These are phyloP conservation scores for Raffaelea albimanens DNA, from an alignment of 2,329 filamentous ascomycete genomes.

Conservation along the genomic window DNA sequence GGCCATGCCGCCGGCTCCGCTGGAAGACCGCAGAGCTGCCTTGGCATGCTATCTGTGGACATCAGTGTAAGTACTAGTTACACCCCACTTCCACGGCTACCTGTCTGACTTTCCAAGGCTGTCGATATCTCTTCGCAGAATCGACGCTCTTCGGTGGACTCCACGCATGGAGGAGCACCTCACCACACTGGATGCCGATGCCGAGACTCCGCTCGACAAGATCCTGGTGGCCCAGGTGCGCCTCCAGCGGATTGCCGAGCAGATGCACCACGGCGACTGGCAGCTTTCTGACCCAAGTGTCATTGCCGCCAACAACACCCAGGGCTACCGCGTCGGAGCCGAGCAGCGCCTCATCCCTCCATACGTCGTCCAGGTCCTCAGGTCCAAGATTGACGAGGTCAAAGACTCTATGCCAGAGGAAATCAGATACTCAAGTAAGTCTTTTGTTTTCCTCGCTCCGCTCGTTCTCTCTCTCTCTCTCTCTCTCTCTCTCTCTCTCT, in stretches of 20 bases:
- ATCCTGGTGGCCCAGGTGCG: constrained; percentile 33
- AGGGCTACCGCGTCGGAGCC: not conserved
- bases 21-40: constrained; percentile 39
- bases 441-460: too few relatives aligned
- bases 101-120: not conserved
- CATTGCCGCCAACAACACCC: not conserved
- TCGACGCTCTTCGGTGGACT: constrained; percentile 47
- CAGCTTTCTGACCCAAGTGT: constrained; percentile 12
- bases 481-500: too few relatives aligned
- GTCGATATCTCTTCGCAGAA: constrained; percentile 27
- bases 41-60: constrained; percentile 35
- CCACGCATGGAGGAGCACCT: constrained; percentile 49
- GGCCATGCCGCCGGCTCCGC: not conserved
- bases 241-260: constrained; percentile 29
- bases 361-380: constrained; percentile 15
- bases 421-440: constrained; percentile 15
- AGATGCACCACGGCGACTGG: constrained; percentile 16
- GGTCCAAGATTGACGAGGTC: constrained; percentile 16
- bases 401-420: constrained; percentile 15
- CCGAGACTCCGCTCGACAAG: constrained; percentile 39
- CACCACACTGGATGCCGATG: constrained; percentile 30
- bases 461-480: not conserved
- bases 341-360: constrained; percentile 15
- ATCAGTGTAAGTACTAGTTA: constrained; percentile 21
- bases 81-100: not conserved